Base-by-base conservation (phyloP, 768 basidiomycete genomes). In the Panellus pusillus region DNA sequence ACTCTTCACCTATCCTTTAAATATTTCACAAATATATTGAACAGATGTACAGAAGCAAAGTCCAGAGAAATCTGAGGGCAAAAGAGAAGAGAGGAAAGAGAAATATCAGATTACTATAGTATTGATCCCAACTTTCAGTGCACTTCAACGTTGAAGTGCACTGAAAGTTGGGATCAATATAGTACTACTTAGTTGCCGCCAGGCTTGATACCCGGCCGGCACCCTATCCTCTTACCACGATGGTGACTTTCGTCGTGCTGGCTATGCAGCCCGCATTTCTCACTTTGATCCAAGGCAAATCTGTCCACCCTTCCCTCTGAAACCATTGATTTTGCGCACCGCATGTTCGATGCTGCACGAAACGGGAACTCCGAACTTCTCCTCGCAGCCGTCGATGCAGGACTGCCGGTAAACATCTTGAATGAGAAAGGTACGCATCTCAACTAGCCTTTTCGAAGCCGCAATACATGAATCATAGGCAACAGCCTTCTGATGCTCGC, bases 401-500 rank as follows among this genome's bases (percentile, higher is more conserved):
- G 90, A 3, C 70, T 91, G 14, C 87, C 89, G 1, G 66, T 76
- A 3, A 87, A 92, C 65, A 76, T 92, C 47, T 86, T 86, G 14
- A 91, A 91, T 55, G 72, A 78, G 41, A 80, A 87, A 75, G 88
- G 87, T 82, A 28, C 55, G 24, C 50, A 12, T 36, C 24, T 48
- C 38, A 18, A 14, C 24, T 2, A 15, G 8, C 17, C 39, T 5
- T 6, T 31, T 29, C 9, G 28, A 9, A 38, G 24, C 37, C 29
- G 20, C n/a, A n/a, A 38, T 54, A 28, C n/a, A 0, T n/a, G 35
- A 37, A 31, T 37, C 32, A 24, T 63, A 85, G 89, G 90, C 18
- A 91, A 91, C 65, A 88, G 87, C 5, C 72, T 92, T 6, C 71
- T 91, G 48, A 91, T 91, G 87, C 79, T 90, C 46, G 83, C 86